These are phyloP conservation scores for Schizonepeta tenuifolia DNA, from an alignment of 257 asterid genomes.

Conservation along the genomic window DNA sequence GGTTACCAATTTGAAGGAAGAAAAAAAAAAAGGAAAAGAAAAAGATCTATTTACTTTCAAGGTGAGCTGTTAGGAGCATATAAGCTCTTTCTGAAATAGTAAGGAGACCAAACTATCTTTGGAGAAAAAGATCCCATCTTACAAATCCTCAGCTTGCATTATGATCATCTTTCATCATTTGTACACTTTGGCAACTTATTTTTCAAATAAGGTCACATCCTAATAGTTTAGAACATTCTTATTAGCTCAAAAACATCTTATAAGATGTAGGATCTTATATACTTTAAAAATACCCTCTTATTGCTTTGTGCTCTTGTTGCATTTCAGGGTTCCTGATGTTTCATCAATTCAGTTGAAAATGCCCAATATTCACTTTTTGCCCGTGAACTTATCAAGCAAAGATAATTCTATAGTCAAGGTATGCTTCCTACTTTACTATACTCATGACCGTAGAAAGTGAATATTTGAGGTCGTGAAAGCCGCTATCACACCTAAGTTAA, in stretches of 20 bases:
- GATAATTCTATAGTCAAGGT: slow-evolving; percentile 81
- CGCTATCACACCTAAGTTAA: slow-evolving; percentile 1
- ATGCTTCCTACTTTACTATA: slow-evolving; percentile 26
- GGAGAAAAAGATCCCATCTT: background rate
- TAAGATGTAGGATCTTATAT: background rate
- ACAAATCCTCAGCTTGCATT: background rate
- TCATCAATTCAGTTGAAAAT: slow-evolving; percentile 68
- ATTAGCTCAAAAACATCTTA: background rate
- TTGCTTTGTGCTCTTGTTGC: slow-evolving; percentile 26
- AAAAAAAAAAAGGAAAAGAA: background rate
- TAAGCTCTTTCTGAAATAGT: background rate
- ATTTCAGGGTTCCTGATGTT: slow-evolving; percentile 81
- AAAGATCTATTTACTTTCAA: background rate
- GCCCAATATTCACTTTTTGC: slow-evolving; percentile 97
- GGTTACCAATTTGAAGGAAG: background rate
- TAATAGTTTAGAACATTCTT: background rate
- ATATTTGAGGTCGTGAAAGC: background rate
- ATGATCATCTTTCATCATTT: background rate
- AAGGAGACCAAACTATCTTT: background rate
- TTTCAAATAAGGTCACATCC: background rate
- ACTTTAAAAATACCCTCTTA: background rate
- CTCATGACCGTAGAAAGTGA: background rate
- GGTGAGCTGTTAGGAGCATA: background rate
- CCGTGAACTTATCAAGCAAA: slow-evolving; percentile 88
- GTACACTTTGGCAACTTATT: background rate